Base-by-base conservation (phyloP, 176 grass and related monocot genomes). In the Rhynchospora breviuscula region DNA sequence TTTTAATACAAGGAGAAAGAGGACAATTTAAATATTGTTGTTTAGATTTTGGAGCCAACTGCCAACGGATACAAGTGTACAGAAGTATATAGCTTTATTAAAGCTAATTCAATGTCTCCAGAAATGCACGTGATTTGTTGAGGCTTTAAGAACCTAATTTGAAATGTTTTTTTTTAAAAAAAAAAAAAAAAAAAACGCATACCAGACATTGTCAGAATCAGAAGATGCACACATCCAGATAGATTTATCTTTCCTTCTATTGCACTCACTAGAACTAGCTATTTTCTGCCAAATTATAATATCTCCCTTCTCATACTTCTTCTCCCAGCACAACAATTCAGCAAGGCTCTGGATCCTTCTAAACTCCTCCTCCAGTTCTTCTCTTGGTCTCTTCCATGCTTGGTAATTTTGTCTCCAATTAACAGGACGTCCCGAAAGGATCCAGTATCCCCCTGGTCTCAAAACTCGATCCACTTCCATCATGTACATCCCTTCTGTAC, bases 401-500 rank as follows among this genome's bases (percentile, higher is more conserved):
- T 92, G 80, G 83, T 91, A 82, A 65, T 90, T 66, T 66, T 59
- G 83, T 79, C 54, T 87, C 93, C 93, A 94, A 78, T 92, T 92
- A 46, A 92, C 89, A 57, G 90, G 90, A 89, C 90, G 90, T 17
- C 93, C 88, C 81, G 93, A 95, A 67, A 95, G 84, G 85, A 95
- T 89, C 90, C 90, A 95, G 88, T 92, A 95, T 54, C 93, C 93
- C 14, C 93, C 90, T 87, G 90, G 90, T 61, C 88, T 95, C 61
- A 95, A 82, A 81, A 95, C 85, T 33, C 93, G 57, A 85, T 95
- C 93, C 62, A 92, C 87, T 87, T 95, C 93, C 89, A 95, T 92
- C 90, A 95, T 92, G 85, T 95, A 92, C 79, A 91, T 92, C 76
- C 90, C 93, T 18, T 89, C 93, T 95, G 79, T 70, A 86, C 33